phyloP scores from a whole-genome alignment of 129 eudicot genomes.

The Escallonia rubra region DNA sequence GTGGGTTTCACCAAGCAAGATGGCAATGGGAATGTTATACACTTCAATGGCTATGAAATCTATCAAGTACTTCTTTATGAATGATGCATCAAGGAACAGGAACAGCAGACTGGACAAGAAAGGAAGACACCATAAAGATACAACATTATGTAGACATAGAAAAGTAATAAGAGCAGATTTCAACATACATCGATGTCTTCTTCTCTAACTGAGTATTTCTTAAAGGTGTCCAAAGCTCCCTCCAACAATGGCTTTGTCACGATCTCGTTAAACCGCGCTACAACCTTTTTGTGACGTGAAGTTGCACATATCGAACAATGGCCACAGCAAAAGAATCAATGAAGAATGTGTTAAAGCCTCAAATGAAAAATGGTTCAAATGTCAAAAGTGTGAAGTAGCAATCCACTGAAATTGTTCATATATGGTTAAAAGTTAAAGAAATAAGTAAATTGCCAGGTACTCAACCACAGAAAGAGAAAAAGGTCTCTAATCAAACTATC shows the following conservation, averaged over 20 bases:
- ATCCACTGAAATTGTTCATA: background rate
- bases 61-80: background rate
- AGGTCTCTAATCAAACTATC: too few relatives aligned
- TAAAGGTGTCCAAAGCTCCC: slow-evolving; percentile 92
- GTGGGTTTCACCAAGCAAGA: background rate
- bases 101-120: background rate
- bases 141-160: background rate
- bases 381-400: background rate
- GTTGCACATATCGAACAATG: slow-evolving; percentile 4
- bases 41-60: background rate
- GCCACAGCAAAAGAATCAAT: background rate
- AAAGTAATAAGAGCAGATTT: slow-evolving; percentile 7
- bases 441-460: background rate
- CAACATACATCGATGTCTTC: slow-evolving; percentile 80
- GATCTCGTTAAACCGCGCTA: slow-evolving; percentile 93
- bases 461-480: too few relatives aligned
- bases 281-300: slow-evolving; percentile 51
- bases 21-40: background rate
- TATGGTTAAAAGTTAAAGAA: background rate
- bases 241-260: slow-evolving; percentile 78
- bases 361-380: too few relatives aligned
- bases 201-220: slow-evolving; percentile 68
- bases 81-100: background rate
- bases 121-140: background rate
- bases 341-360: too few relatives aligned